Percentiles rank a stretch among this genome's conserved stretches.
Conservation (phyloP, 495 filamentous ascomycete genomes). For the Cercophora sp. region DNA sequence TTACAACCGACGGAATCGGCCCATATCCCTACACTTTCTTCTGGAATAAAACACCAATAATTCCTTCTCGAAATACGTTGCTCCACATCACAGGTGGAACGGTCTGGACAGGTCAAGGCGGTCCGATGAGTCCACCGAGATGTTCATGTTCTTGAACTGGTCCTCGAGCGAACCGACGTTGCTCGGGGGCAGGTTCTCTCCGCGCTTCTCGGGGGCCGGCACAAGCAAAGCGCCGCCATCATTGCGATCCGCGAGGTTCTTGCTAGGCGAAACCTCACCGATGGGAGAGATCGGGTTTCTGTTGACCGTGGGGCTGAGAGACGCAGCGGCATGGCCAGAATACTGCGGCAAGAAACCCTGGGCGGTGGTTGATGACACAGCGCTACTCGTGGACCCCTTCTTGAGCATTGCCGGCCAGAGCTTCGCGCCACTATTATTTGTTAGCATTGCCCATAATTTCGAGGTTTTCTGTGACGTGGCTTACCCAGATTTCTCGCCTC, state of each 20-base stretch:
- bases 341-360: conserved; percentile 46
- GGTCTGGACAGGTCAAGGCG: conserved; percentile 2
- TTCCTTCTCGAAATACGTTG: neutral
- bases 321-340: conserved; percentile 38
- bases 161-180: conserved; percentile 25
- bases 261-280: conserved; percentile 22
- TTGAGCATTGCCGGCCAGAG: conserved; percentile 43
- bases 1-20: neutral
- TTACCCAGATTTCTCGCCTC: conserved; percentile 24
- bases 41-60: neutral
- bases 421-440: conserved; percentile 19
- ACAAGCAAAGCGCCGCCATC: conserved; percentile 22
- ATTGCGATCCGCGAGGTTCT: conserved; percentile 19
- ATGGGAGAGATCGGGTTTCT: conserved; percentile 20
- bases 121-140: conserved; percentile 16
- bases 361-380: conserved; percentile 44
- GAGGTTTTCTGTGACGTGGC: neutral
- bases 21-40: conserved; percentile 1
- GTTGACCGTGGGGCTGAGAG: conserved; percentile 37
- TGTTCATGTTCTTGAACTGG: conserved; percentile 26
- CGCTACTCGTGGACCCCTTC: conserved; percentile 39
- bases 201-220: conserved; percentile 29
- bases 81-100: neutral
- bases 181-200: conserved; percentile 40
- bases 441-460: neutral